Evolutionary conservation across 495 filamentous ascomycete species (phyloP).

Genomic region (Aspergillus baeticus): DNA sequence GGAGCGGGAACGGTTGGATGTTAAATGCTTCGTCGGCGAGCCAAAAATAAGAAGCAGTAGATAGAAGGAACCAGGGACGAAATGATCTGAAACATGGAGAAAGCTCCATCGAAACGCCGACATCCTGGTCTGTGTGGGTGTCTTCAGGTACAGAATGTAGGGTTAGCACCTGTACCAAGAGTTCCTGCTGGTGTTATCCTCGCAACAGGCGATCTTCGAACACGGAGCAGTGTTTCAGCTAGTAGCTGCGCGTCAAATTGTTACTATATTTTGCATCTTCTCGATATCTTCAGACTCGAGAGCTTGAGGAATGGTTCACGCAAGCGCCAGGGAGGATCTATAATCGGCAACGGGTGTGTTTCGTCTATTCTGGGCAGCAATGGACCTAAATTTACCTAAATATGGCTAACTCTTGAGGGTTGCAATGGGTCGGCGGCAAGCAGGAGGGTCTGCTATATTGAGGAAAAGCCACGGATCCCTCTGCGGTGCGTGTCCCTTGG

Average conservation of each 20-base stretch:
- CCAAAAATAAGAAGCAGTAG: slow-evolving; percentile 27
- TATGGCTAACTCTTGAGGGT: slow-evolving; percentile 11
- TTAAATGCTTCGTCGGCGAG: slow-evolving; percentile 39
- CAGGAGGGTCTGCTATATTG: slow-evolving; percentile 1
- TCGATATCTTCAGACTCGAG: slow-evolving; percentile 33
- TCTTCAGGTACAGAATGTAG: slow-evolving; percentile 1
- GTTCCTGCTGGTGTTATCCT: slow-evolving; percentile 27
- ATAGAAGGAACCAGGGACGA: slow-evolving; percentile 22
- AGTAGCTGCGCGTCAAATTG: slow-evolving; percentile 45
- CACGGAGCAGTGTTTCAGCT: slow-evolving; percentile 39
- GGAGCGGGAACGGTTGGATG: slow-evolving; percentile 33
- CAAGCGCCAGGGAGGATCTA: slow-evolving; percentile 31
- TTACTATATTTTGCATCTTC: slow-evolving; percentile 47
- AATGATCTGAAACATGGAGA: slow-evolving; percentile 45
- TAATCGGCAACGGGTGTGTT: slow-evolving; percentile 40
- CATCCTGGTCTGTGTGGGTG: slow-evolving; percentile 8
- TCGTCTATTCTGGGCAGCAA: slow-evolving; percentile 28
- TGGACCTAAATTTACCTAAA: slow-evolving; percentile 18
- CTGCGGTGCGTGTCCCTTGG: slow-evolving; percentile 11
- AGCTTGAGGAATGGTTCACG: slow-evolving; percentile 27
- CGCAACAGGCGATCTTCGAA: slow-evolving; percentile 36
- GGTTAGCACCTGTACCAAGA: neutral
- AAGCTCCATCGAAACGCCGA: slow-evolving; percentile 37
- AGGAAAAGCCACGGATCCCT: neutral
- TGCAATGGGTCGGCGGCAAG: slow-evolving; percentile 23